These are phyloP conservation scores for Petunia secreta DNA, from an alignment of 257 asterid genomes.

Conservation along the genomic window DNA sequence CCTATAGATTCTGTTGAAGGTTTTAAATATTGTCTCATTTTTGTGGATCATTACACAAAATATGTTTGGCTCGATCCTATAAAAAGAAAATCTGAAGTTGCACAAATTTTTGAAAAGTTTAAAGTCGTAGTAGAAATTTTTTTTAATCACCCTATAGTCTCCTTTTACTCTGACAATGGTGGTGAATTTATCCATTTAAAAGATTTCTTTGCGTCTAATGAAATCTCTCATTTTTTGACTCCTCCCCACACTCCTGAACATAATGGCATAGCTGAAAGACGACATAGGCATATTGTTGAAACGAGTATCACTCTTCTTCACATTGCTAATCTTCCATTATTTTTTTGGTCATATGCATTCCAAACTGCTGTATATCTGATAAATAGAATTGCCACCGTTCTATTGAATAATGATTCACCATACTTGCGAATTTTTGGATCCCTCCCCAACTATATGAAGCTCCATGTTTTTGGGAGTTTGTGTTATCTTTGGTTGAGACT, in stretches of 20 bases:
- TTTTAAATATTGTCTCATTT: too few species aligned
- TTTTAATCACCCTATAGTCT: too few species aligned
- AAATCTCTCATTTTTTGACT: background rate
- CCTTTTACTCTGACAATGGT: too few species aligned
- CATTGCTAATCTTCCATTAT: too few species aligned
- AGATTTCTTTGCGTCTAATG: background rate
- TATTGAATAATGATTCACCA: background rate
- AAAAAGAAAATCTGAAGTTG: too few species aligned
- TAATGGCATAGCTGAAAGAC: background rate
- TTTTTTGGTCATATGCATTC: background rate
- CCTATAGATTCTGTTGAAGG: too few species aligned
- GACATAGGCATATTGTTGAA: background rate
- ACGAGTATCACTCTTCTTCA: too few species aligned
- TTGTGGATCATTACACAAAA: too few species aligned
- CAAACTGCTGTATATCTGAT: background rate
- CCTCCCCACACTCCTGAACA: slow-evolving; percentile 24
- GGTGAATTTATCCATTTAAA: too few species aligned
- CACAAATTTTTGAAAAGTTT: too few species aligned
- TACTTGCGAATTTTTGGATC: background rate
- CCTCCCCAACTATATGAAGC: background rate
- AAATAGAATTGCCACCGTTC: background rate
- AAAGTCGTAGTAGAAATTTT: too few species aligned
- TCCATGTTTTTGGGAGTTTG: background rate
- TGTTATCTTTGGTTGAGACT: background rate
- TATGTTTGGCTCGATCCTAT: too few species aligned